Evolutionary conservation across 2,329 filamentous ascomycete species (phyloP).

Genomic region (Neopestalotiopsis rosae): DNA sequence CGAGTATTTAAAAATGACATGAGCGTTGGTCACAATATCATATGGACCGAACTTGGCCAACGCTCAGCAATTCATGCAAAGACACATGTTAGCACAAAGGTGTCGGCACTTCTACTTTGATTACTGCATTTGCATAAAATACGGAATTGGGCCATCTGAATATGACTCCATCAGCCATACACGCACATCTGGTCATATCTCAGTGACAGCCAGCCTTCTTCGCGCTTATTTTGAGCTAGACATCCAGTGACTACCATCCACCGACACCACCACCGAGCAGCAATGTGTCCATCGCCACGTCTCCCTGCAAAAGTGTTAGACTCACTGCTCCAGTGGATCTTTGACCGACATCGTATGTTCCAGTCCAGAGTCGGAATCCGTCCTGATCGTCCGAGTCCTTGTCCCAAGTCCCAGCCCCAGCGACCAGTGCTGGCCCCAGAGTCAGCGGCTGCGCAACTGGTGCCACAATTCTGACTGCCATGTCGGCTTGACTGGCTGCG

Average conservation of each 20-base stretch:
- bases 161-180: no score
- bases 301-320: slow-evolving; percentile 25
- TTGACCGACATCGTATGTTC: slow-evolving; percentile 20
- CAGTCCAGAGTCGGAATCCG: slow-evolving; percentile 20
- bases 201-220: no score
- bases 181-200: no score
- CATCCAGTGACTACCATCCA: slow-evolving; percentile 26
- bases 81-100: no score
- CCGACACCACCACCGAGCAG: slow-evolving; percentile 30
- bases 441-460: slow-evolving; percentile 30
- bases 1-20: no score
- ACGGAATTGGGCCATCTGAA: no score
- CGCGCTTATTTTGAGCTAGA: no score
- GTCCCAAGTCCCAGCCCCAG: slow-evolving; percentile 19
- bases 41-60: no score
- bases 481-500: slow-evolving; percentile 14
- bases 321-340: slow-evolving; percentile 28
- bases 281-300: slow-evolving; percentile 26
- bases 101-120: no score
- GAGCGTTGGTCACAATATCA: no score
- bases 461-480: slow-evolving; percentile 23
- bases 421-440: slow-evolving; percentile 27
- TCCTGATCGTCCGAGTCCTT: slow-evolving; percentile 14
- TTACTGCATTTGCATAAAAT: no score
- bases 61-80: no score